Evolutionary conservation across 2,329 filamentous ascomycete species (phyloP).

Genomic region (Ceratocystiopsis sp.): DNA sequence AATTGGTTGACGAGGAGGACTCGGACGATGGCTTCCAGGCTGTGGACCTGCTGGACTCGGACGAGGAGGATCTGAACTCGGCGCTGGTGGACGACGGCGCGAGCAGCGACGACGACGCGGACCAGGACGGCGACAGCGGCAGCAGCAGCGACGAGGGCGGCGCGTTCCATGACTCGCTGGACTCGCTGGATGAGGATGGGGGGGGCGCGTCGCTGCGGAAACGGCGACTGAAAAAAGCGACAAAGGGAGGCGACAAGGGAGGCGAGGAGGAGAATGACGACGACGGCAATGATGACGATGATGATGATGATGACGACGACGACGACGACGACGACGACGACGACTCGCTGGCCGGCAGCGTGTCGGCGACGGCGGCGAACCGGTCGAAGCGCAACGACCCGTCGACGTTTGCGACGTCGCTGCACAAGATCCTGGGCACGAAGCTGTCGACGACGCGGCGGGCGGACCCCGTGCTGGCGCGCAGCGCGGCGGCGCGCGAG

Average conservation of each 20-base stretch:
- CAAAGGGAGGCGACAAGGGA: constrained; percentile 23
- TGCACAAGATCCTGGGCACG: constrained; percentile 80
- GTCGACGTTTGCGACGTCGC: constrained; percentile 74
- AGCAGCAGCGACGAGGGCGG: constrained; percentile 18
- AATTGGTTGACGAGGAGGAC: constrained; percentile 26
- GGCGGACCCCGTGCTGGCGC: constrained; percentile 77
- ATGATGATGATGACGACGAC: constrained; percentile 16
- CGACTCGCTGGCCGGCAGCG: not conserved
- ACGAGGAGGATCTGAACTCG: constrained; percentile 38
- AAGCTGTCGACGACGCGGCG: constrained; percentile 73
- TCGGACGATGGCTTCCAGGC: constrained; percentile 26
- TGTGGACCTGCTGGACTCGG: constrained; percentile 37
- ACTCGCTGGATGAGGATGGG: constrained; percentile 11
- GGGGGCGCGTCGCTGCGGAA: too few species aligned
- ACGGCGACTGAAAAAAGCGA: constrained; percentile 12
- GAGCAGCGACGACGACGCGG: constrained; percentile 4
- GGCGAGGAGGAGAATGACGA: constrained; percentile 10
- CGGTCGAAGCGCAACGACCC: constrained; percentile 80
- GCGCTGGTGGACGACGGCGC: constrained; percentile 30
- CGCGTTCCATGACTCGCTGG: constrained; percentile 9
- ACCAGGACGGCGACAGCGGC: constrained; percentile 12
- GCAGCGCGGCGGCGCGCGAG: constrained; percentile 58
- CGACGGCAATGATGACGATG: constrained; percentile 17
- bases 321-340: constrained; percentile 20
- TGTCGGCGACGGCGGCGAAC: not conserved